Base-by-base conservation (phyloP, 2,329 filamentous ascomycete genomes). In the Calonectria hawksworthii region DNA sequence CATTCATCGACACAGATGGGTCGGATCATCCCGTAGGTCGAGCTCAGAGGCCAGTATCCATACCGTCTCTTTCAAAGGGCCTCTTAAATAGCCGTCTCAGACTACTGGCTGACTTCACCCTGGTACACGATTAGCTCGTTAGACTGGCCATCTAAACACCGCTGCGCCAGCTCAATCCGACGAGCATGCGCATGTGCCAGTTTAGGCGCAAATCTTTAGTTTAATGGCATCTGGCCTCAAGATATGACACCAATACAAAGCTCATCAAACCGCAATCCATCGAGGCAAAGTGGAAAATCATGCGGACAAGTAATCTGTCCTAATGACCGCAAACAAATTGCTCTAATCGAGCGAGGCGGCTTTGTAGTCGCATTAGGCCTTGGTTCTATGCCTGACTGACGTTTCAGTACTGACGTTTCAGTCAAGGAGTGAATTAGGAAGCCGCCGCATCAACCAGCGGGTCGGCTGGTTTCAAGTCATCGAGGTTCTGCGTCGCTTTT, bases 401-500 rank as follows among this genome's bases (percentile, higher is more conserved):
- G 8, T 26, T 36, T 30, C 28, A 34, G 11, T 16, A 21, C 56
- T 36, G 36, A 61, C 30, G 8, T 26, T 36, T 30, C 28, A 34
- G 11, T 16, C 14, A 38, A 9, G 41, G 41, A 44, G 18, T 21
- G 41, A 23, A 61, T 38, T 38, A 26, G 36, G 5, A 61, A 28
- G 9, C 56, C 1, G 18, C 23, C 34, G 6, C 16, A 23, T 26
- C 11, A 11, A 38, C 36, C 13, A 13, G 6, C 1, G 13, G 6
- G n/a, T 61, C n/a, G 5, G 6, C n/a, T 38, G 38, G n/a, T 4
- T 28, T 61, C 56, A 61, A 26, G 56, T 61, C 32, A 7, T 61
- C 16, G 56, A 61, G 32, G 56, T 61, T 14, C 56, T 61, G 56
- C 56, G 56, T 61, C 56, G 56, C 34, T 61, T 61, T 23, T 61